Percentiles rank a stretch among this genome's conserved stretches.
These are phyloP conservation scores for Perilla frutescens DNA, from an alignment of 257 asterid genomes.

Conservation along the genomic window DNA sequence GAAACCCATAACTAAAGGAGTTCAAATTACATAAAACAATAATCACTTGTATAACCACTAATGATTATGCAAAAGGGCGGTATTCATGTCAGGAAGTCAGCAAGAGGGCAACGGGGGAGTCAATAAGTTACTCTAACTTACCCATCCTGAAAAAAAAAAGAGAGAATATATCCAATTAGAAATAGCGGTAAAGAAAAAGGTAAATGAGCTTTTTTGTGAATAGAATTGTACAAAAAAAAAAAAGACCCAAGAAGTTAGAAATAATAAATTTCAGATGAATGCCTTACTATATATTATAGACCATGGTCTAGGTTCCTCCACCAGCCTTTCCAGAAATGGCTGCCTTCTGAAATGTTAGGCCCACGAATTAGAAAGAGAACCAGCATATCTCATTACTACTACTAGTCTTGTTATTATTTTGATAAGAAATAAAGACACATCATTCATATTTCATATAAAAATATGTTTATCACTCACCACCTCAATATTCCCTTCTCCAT, in stretches of 20 bases:
- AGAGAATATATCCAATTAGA: slow-evolving; percentile 15
- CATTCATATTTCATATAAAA: slow-evolving; percentile 10
- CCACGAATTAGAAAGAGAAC: slow-evolving; percentile 16
- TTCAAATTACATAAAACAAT: slow-evolving; percentile 32
- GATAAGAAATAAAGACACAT: background rate
- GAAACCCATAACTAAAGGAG: slow-evolving; percentile 38
- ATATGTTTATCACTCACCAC: slow-evolving; percentile 42
- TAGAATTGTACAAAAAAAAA: background rate
- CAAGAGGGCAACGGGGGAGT: slow-evolving; percentile 22
- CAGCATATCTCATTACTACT: background rate
- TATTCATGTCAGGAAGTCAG: slow-evolving; percentile 34
- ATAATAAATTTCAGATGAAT: slow-evolving; percentile 19
- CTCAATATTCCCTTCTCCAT: slow-evolving; percentile 42
- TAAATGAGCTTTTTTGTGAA: background rate
- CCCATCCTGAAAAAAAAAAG: slow-evolving; percentile 43
- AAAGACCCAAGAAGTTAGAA: background rate
- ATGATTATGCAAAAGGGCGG: slow-evolving; percentile 17
- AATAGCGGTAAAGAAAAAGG: slow-evolving; percentile 10
- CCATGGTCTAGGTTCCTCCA: slow-evolving; percentile 44
- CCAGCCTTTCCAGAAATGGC: slow-evolving; percentile 45
- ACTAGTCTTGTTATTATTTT: background rate
- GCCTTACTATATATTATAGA: slow-evolving; percentile 41
- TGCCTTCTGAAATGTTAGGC: slow-evolving; percentile 46
- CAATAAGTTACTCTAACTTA: slow-evolving; percentile 34
- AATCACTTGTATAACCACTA: slow-evolving; percentile 24